phyloP scores from a whole-genome alignment of 345 rosid species.

The Streptanthus diversifolius region DNA sequence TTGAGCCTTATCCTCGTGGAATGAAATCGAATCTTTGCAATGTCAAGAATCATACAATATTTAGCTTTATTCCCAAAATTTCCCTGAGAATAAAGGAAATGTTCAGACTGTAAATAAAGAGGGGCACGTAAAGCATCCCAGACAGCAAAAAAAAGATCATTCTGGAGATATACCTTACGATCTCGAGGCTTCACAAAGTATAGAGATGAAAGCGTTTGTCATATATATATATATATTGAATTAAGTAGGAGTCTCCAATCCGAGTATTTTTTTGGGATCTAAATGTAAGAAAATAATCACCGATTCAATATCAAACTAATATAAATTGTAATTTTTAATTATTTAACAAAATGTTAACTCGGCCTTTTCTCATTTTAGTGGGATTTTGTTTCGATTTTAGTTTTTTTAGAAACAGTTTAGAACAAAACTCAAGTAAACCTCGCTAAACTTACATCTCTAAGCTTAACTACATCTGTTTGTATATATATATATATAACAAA shows the following conservation, averaged over 20 bases:
- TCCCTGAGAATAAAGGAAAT: background rate
- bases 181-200: slow-evolving; percentile 23
- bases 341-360: background rate
- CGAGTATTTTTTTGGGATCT: background rate
- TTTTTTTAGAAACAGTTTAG: background rate
- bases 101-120: background rate
- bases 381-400: background rate
- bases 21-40: slow-evolving; percentile 11
- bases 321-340: background rate
- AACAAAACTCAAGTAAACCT: background rate
- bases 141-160: background rate
- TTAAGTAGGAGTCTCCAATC: background rate
- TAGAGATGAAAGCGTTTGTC: slow-evolving; percentile 12
- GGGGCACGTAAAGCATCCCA: slow-evolving; percentile 6
- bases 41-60: slow-evolving; percentile 15
- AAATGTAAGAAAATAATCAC: background rate
- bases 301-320: background rate
- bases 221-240: background rate
- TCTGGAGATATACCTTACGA: slow-evolving; percentile 15
- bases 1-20: slow-evolving; percentile 22
- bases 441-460: background rate
- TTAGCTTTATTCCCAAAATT: slow-evolving; percentile 20
- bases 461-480: background rate
- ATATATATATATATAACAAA: background rate
- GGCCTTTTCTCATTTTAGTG: background rate